phyloP scores from a whole-genome alignment of 2,329 filamentous ascomycete species.

The Aureobasidium sp. region DNA sequence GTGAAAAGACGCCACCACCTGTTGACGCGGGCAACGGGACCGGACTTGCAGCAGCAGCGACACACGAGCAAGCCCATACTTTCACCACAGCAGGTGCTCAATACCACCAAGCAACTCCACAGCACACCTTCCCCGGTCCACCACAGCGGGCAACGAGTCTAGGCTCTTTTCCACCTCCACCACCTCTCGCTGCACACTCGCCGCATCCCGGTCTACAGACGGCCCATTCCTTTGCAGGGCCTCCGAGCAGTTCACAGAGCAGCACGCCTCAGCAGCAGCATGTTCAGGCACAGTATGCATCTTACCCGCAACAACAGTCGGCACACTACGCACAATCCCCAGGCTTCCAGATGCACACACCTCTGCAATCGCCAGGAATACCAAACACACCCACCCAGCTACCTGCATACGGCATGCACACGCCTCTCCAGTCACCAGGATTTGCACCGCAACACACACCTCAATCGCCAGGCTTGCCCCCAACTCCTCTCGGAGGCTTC shows the following conservation, averaged over 20 bases:
- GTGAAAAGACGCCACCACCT: conserved; percentile 72
- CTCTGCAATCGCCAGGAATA: conserved; percentile 20
- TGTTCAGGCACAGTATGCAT: conserved; percentile 27
- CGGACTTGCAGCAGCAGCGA: conserved; percentile 31
- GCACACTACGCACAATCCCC: conserved; percentile 15
- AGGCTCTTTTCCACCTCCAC: conserved; percentile 26
- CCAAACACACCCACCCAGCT: conserved; percentile 24
- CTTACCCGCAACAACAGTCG: conserved; percentile 15
- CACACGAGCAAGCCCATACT: conserved; percentile 26
- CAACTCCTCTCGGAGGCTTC: conserved; percentile 46
- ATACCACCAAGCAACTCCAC: conserved; percentile 7
- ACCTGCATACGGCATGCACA: conserved; percentile 29
- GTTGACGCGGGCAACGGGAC: conserved; percentile 51
- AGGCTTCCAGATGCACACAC: conserved; percentile 6
- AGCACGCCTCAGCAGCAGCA: conserved; percentile 17
- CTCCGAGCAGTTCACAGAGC: conserved; percentile 17
- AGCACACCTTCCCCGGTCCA: conserved; percentile 29
- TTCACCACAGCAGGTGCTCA: conserved; percentile 18
- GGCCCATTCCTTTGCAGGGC: conserved; percentile 13
- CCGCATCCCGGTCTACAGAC: conserved; percentile 13
- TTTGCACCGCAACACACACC: conserved; percentile 23
- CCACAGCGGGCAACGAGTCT: conserved; percentile 23
- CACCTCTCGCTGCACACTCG: conserved; percentile 20
- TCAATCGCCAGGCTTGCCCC: conserved; percentile 18
- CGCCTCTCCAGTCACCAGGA: conserved; percentile 24